A percentile compares a stretch with the other conserved stretches of the same genome.
phyloP scores from a whole-genome alignment of 176 grass and related monocot genomes.

The Aechmea fasciata region DNA sequence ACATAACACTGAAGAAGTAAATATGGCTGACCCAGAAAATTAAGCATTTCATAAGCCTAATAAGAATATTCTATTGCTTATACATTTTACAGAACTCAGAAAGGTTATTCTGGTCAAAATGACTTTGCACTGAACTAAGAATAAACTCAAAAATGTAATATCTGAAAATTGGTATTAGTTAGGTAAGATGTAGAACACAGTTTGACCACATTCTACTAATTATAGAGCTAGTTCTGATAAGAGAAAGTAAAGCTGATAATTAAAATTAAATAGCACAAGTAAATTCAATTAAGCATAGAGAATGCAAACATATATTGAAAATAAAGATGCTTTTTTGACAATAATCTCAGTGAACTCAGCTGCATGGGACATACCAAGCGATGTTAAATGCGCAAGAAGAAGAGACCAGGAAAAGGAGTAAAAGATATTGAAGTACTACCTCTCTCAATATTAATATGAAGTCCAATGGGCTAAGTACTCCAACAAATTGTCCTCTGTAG shows the following conservation, averaged over 20 bases:
- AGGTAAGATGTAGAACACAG: neutral
- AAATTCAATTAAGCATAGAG: too few species aligned
- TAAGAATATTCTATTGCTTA: neutral
- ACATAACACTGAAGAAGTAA: neutral
- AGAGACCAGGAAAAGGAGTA: constrained; percentile 9
- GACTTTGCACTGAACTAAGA: too few species aligned
- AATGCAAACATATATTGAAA: neutral
- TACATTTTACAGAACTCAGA: neutral
- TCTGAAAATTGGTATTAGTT: too few species aligned
- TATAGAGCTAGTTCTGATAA: neutral
- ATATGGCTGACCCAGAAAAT: too few species aligned
- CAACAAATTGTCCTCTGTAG: constrained; percentile 76
- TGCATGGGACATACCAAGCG: neutral
- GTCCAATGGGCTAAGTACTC: constrained; percentile 79
- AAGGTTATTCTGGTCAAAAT: too few species aligned
- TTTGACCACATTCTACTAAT: neutral
- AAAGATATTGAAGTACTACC: constrained; percentile 34
- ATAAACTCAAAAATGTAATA: too few species aligned
- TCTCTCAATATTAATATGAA: constrained; percentile 95
- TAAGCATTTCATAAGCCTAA: too few species aligned
- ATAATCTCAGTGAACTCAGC: too few species aligned
- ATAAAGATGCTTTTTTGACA: neutral
- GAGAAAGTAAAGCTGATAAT: too few species aligned
- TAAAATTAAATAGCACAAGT: too few species aligned
- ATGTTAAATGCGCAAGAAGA: constrained; percentile 7